These are phyloP conservation scores for Zymoseptoria crescenta DNA, from an alignment of 2,329 filamentous ascomycete species.

Conservation along the genomic window DNA sequence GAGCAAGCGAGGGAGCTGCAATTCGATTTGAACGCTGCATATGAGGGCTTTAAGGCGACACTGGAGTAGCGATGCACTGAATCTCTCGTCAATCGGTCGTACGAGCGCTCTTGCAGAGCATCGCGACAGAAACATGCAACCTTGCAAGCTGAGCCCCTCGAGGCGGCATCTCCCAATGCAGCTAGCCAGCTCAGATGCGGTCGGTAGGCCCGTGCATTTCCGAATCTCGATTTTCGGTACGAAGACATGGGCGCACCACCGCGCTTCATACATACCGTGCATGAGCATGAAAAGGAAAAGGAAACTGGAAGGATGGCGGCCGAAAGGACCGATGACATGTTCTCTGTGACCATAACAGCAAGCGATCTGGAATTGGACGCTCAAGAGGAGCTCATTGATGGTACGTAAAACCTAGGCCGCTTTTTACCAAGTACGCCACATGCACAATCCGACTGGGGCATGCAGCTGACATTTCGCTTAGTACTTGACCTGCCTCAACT, in stretches of 20 bases:
- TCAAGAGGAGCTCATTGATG: conserved; percentile 27
- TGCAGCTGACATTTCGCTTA: conserved; percentile 24
- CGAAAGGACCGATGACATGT: neutral
- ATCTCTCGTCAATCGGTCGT: too few relatives aligned
- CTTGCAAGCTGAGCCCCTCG: neutral
- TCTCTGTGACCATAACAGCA: neutral
- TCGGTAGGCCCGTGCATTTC: neutral
- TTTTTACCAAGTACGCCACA: neutral
- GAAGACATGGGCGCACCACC: neutral
- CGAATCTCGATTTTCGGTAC: neutral
- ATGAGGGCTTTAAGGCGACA: conserved; percentile 83
- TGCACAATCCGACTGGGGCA: neutral
- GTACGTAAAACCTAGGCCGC: conserved; percentile 12
- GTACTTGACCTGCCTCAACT: conserved; percentile 74
- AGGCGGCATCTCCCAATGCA: neutral
- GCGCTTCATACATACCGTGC: too few relatives aligned
- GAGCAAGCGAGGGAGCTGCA: conserved; percentile 83
- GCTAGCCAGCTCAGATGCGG: neutral
- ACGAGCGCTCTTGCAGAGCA: neutral
- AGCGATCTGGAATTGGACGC: conserved; percentile 11
- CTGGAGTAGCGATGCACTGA: conserved; percentile 36
- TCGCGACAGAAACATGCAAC: neutral
- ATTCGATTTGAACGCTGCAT: conserved; percentile 88
- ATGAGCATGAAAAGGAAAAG: neutral
- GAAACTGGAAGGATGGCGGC: neutral